Evolutionary conservation across 768 basidiomycete species (phyloP).

Genomic region (Suillus subalutaceus): DNA sequence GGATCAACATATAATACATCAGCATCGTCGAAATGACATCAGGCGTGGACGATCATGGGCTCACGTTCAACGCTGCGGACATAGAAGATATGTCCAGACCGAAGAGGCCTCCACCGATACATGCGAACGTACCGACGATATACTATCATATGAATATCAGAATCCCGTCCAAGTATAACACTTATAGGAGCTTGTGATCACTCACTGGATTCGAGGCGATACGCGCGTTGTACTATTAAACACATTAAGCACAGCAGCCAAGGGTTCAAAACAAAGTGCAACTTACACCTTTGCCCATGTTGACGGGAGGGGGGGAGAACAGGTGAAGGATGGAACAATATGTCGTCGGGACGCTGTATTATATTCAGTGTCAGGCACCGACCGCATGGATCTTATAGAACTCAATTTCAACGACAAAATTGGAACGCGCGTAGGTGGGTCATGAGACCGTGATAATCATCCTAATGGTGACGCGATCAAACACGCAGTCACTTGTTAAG

Average conservation of each 20-base stretch:
- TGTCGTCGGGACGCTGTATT: not conserved
- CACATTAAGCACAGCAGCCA: constrained; percentile 9
- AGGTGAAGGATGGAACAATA: constrained; percentile 1
- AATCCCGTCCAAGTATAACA: not conserved
- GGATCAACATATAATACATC: not conserved
- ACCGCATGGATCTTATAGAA: constrained; percentile 16
- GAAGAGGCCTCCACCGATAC: constrained; percentile 79
- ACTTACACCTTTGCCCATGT: constrained; percentile 31
- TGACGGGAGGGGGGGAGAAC: constrained; percentile 8
- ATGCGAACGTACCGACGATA: constrained; percentile 78
- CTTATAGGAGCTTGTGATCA: constrained; percentile 10
- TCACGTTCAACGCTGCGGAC: constrained; percentile 70
- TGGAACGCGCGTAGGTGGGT: not conserved
- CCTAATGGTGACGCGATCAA: not conserved
- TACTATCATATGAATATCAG: constrained; percentile 47
- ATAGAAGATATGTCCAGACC: constrained; percentile 84
- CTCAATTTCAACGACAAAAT: constrained; percentile 8
- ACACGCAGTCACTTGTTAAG: not conserved
- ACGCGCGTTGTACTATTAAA: constrained; percentile 50
- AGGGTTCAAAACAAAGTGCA: not conserved
- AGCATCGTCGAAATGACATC: not conserved
- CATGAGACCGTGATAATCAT: constrained; percentile 9
- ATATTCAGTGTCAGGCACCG: constrained; percentile 7
- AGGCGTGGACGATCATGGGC: constrained; percentile 15
- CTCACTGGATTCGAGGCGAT: constrained; percentile 63